phyloP scores from a whole-genome alignment of 164 flowering plant genomes.

The Warburgia ugandensis region DNA sequence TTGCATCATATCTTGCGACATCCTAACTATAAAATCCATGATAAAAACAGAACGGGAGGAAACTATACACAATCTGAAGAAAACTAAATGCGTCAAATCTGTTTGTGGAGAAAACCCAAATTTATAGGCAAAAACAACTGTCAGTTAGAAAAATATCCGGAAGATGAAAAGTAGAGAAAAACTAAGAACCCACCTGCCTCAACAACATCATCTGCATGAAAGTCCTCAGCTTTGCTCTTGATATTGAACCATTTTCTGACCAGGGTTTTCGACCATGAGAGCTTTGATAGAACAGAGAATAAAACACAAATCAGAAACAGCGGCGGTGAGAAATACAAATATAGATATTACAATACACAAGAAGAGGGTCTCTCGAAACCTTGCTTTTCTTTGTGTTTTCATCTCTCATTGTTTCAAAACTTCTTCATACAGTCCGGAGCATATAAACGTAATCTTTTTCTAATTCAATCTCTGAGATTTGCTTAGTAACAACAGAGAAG shows the following conservation, averaged over 20 bases:
- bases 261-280: slow-evolving; percentile 82
- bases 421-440: slow-evolving; percentile 43
- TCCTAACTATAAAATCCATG: no score
- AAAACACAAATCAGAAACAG: background rate
- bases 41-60: background rate
- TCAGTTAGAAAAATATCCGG: background rate
- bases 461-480: no score
- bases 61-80: background rate
- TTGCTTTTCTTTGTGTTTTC: slow-evolving; percentile 84
- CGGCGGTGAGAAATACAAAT: background rate
- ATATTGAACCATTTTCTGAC: slow-evolving; percentile 84
- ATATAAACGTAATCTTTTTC: background rate
- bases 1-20: no score
- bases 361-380: slow-evolving; percentile 47
- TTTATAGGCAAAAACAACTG: background rate
- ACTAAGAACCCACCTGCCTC: slow-evolving; percentile 28
- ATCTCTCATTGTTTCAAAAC: slow-evolving; percentile 77
- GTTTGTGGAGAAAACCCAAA: background rate
- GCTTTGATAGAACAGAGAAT: slow-evolving; percentile 21
- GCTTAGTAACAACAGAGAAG: no score
- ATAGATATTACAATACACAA: background rate
- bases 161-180: background rate
- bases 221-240: slow-evolving; percentile 69
- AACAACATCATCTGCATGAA: slow-evolving; percentile 61
- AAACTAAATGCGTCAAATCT: no score